Conservation (phyloP, 805 yeast genomes). For the Brettanomyces sp. region DNA sequence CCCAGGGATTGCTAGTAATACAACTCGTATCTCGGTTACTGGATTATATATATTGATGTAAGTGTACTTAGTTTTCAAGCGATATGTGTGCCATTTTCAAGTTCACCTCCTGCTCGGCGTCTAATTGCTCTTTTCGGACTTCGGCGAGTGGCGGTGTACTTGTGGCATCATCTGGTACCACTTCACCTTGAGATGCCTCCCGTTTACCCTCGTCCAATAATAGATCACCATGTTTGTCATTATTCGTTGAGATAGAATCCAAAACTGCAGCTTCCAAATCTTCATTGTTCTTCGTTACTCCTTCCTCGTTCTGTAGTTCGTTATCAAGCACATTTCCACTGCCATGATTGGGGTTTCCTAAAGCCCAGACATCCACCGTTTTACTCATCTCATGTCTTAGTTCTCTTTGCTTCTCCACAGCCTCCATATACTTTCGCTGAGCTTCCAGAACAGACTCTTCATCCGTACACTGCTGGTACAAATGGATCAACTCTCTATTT, state of each 20-base stretch:
- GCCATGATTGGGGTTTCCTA: conserved; percentile 66
- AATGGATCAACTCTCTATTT: conserved; percentile 65
- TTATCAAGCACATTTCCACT: conserved; percentile 11
- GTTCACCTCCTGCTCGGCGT: background rate
- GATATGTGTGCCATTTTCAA: background rate
- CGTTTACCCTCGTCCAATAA: too few species aligned
- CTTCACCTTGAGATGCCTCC: too few species aligned
- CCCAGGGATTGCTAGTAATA: too few species aligned
- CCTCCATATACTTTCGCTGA: conserved; percentile 65
- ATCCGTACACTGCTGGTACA: conserved; percentile 76
- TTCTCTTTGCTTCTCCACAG: conserved; percentile 55
- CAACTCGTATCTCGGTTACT: background rate
- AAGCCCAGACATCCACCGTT: conserved; percentile 61
- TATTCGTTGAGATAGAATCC: background rate
- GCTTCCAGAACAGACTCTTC: conserved; percentile 62
- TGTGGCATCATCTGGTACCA: too few species aligned
- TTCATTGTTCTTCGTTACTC: conserved; percentile 4
- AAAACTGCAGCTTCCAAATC: conserved; percentile 1
- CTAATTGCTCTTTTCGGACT: background rate
- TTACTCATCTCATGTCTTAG: conserved; percentile 47
- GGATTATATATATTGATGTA: background rate
- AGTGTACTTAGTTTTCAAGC: background rate
- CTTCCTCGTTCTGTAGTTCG: conserved; percentile 5
- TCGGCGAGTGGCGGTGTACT: too few species aligned
- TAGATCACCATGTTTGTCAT: too few species aligned